Evolutionary conservation across 2,329 filamentous ascomycete genomes (phyloP).

Genomic region (Claviceps fusiformis): DNA sequence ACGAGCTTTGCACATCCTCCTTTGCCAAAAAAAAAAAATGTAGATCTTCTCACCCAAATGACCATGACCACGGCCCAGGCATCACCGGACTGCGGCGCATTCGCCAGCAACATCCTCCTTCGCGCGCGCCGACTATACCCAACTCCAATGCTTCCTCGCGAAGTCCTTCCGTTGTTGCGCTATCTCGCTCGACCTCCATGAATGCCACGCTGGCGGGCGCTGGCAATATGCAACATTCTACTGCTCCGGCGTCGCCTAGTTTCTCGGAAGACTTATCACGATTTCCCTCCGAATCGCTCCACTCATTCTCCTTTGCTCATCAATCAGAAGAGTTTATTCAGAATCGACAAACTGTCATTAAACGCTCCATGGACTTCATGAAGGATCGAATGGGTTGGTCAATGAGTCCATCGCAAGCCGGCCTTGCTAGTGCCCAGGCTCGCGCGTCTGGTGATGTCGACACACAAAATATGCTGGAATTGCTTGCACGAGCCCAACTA

Average conservation of each 20-base stretch:
- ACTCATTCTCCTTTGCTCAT: conserved; percentile 96
- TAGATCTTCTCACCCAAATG: conserved; percentile 70
- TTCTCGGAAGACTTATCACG: conserved; percentile 81
- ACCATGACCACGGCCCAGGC: conserved; percentile 78
- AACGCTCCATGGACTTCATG: conserved; percentile 93
- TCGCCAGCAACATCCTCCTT: conserved; percentile 61
- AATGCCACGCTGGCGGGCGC: conserved; percentile 49
- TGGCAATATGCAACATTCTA: conserved; percentile 38
- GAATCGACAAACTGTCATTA: conserved; percentile 82
- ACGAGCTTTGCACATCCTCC: background rate
- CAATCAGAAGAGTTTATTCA: conserved; percentile 88
- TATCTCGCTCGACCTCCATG: conserved; percentile 60
- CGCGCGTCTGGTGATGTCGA: conserved; percentile 72
- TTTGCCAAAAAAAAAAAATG: no score
- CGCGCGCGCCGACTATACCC: conserved; percentile 51
- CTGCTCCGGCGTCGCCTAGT: conserved; percentile 58
- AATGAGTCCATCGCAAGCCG: conserved; percentile 49
- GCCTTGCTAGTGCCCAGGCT: conserved; percentile 71
- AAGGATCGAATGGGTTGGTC: conserved; percentile 79
- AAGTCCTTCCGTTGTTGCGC: conserved; percentile 39
- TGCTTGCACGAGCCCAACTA: conserved; percentile 69
- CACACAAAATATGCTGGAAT: conserved; percentile 79
- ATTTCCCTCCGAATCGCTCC: conserved; percentile 89
- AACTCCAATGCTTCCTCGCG: conserved; percentile 48
- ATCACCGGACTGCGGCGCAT: conserved; percentile 84